Evolutionary conservation across 257 asterid species (phyloP).

Genomic region (Leonotis leonurus): DNA sequence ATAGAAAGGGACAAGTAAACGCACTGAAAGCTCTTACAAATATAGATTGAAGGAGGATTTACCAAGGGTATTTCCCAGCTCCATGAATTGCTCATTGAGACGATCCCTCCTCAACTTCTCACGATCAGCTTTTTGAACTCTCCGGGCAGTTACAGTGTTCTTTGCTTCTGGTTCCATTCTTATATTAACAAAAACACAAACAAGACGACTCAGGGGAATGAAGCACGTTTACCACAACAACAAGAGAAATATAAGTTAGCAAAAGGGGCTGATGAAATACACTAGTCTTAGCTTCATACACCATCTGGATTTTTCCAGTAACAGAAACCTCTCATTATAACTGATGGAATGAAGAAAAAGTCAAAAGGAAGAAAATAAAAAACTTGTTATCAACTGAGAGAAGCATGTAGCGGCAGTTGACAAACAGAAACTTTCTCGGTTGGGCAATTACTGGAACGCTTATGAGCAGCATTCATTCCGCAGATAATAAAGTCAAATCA

Average conservation of each 20-base stretch:
- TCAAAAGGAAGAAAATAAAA: neutral
- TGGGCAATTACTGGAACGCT: too few relatives aligned
- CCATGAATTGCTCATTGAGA: constrained; percentile 79
- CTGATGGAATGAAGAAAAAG: too few relatives aligned
- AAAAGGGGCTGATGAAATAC: neutral
- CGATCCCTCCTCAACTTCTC: constrained; percentile 98
- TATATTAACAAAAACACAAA: constrained; percentile 16
- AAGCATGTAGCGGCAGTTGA: too few relatives aligned
- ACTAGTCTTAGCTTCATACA: neutral
- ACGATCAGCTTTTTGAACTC: constrained; percentile 93
- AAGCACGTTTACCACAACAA: neutral
- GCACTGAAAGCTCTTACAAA: neutral
- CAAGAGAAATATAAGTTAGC: neutral
- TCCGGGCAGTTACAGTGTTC: constrained; percentile 65
- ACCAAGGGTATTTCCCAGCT: constrained; percentile 89
- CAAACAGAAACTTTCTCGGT: too few relatives aligned
- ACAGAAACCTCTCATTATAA: too few relatives aligned
- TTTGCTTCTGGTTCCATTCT: constrained; percentile 64
- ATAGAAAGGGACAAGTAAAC: neutral
- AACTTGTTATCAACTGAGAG: too few relatives aligned
- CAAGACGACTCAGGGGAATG: neutral
- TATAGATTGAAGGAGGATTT: constrained; percentile 9
- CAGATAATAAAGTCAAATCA: neutral
- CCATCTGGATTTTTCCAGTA: too few relatives aligned
- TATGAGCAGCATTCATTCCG: neutral